Conservation (phyloP, 345 rosid genomes). For the Eucalyptus grandis region DNA sequence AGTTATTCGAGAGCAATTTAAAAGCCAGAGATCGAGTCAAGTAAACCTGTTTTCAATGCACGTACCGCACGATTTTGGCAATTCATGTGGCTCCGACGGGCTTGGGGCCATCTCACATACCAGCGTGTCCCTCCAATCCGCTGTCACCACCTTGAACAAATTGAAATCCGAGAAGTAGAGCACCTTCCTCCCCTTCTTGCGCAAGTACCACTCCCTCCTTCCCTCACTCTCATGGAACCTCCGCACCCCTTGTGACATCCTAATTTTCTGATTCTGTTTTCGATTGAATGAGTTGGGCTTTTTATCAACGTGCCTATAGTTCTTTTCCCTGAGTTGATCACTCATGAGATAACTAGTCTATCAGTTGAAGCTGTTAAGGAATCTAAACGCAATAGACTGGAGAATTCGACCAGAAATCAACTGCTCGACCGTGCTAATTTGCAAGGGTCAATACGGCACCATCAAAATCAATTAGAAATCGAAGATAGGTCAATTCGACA, state of each 20-base stretch:
- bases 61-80: not conserved
- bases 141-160: not conserved
- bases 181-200: not conserved
- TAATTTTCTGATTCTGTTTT: too few species aligned
- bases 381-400: too few species aligned
- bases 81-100: not conserved
- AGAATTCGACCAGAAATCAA: accelerated
- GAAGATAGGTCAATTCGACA: too few species aligned
- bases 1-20: not conserved
- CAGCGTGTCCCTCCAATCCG: constrained; percentile 1
- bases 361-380: too few species aligned
- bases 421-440: too few species aligned
- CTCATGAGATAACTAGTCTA: too few species aligned
- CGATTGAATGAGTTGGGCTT: too few species aligned
- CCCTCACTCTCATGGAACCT: not conserved
- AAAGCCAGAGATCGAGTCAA: not conserved
- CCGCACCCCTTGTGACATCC: not conserved
- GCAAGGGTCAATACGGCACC: too few species aligned
- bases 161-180: not conserved
- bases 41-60: accelerated
- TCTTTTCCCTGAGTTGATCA: too few species aligned
- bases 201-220: not conserved
- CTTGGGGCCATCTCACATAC: not conserved
- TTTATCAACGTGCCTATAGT: accelerated
- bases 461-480: accelerated